Percentiles rank a stretch among this genome's conserved stretches.
phyloP scores from a whole-genome alignment of 169 alveolate species.

The Cryptosporidium baileyi region DNA sequence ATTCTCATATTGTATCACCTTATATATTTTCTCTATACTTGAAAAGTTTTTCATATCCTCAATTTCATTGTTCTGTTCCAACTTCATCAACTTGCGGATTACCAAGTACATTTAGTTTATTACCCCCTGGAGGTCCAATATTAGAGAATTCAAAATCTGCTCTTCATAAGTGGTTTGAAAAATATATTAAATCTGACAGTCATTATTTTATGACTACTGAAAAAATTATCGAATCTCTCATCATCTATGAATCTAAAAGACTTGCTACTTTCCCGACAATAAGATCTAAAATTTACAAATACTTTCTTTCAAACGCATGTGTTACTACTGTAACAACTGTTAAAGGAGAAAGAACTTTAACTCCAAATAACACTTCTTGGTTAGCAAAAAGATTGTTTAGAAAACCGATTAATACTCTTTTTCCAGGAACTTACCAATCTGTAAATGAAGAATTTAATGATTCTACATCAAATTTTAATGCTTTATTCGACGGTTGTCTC shows the following conservation, averaged over 20 bases:
- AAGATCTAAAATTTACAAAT: conserved; percentile 25
- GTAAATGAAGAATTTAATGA: conserved; percentile 1
- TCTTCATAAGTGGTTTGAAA: conserved; percentile 52
- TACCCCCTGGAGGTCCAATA: conserved; percentile 68
- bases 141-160: conserved; percentile 50
- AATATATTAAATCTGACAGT: conserved; percentile 17
- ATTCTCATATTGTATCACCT: conserved; percentile 48
- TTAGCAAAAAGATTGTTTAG: conserved; percentile 48
- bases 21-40: conserved; percentile 26
- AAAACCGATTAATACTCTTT: conserved; percentile 36
- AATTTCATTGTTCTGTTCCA: conserved; percentile 59
- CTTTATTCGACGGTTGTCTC: conserved; percentile 50
- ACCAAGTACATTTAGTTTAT: conserved; percentile 16
- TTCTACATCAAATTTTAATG: neutral
- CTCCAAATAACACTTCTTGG: conserved; percentile 42
- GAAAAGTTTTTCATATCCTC: conserved; percentile 45
- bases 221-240: conserved; percentile 34
- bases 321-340: conserved; percentile 63
- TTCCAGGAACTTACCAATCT: conserved; percentile 59
- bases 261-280: conserved; percentile 50
- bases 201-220: conserved; percentile 27
- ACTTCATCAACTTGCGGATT: conserved; percentile 12
- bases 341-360: conserved; percentile 29
- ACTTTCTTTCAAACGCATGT: conserved; percentile 47
- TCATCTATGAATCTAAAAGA: conserved; percentile 45